These are phyloP conservation scores for Exophiala sp. DNA, from an alignment of 2,329 filamentous ascomycete genomes.

Conservation along the genomic window DNA sequence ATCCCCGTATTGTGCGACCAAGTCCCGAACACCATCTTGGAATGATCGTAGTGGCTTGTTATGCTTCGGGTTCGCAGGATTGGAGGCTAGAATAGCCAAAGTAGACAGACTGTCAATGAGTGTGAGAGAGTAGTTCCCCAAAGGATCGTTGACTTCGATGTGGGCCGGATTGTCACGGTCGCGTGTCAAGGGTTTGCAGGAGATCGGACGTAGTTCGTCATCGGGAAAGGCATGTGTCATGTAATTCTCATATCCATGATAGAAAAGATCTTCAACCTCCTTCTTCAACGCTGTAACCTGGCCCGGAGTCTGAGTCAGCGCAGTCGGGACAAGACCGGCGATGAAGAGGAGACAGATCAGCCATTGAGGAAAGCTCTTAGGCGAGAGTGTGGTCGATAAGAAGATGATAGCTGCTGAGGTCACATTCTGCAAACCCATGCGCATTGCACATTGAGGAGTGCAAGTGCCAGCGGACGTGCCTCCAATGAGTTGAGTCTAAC, in stretches of 20 bases:
- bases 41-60: conserved; percentile 68
- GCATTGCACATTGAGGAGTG: conserved; percentile 20
- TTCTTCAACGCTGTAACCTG: conserved; percentile 33
- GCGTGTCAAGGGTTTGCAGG: conserved; percentile 78
- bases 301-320: conserved; percentile 18
- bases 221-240: conserved; percentile 92
- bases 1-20: conserved; percentile 84
- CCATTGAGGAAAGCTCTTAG: conserved; percentile 8
- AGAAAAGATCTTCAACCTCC: conserved; percentile 71
- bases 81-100: conserved; percentile 83
- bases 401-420: conserved; percentile 12
- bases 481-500: neutral
- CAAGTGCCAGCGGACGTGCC: conserved; percentile 4
- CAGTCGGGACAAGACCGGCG: conserved; percentile 14
- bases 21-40: conserved; percentile 69
- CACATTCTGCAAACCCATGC: conserved; percentile 20
- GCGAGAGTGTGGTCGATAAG: neutral
- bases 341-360: conserved; percentile 15
- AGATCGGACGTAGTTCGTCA: conserved; percentile 85
- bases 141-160: conserved; percentile 86
- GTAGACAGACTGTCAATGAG: conserved; percentile 94
- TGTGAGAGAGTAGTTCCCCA: conserved; percentile 95
- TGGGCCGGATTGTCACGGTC: conserved; percentile 75
- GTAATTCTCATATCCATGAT: conserved; percentile 95
- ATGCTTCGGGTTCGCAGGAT: conserved; percentile 52